These are phyloP conservation scores for Stropharia rugosoannulata DNA, from an alignment of 768 basidiomycete genomes.

Conservation along the genomic window DNA sequence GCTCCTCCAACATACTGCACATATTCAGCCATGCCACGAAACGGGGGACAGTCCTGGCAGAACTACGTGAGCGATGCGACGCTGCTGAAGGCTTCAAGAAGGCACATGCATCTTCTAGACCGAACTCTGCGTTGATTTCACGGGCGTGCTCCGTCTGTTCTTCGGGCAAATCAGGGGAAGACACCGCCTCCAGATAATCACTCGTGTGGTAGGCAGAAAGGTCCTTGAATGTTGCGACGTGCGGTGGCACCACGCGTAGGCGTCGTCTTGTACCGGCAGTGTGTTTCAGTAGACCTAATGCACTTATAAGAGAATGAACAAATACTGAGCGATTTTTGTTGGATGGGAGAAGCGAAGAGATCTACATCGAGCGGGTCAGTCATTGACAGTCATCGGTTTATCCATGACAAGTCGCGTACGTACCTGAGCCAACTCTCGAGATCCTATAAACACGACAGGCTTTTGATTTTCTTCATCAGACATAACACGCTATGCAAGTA, in stretches of 20 bases:
- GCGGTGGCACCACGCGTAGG: constrained; percentile 51
- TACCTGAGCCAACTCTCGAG: constrained; percentile 24
- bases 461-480: not conserved
- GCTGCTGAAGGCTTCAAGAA: not conserved
- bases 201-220: constrained; percentile 67
- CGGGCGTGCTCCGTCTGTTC: not conserved
- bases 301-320: constrained; percentile 62
- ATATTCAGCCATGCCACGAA: constrained; percentile 67
- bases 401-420: not conserved
- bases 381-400: not conserved
- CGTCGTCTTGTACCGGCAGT: constrained; percentile 21
- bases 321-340: constrained; percentile 64
- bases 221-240: constrained; percentile 52
- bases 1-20: constrained; percentile 74
- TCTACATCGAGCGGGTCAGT: constrained; percentile 15
- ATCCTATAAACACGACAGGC: constrained; percentile 21
- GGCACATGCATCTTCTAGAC: constrained; percentile 37
- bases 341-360: constrained; percentile 61
- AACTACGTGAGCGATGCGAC: not conserved
- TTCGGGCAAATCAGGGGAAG: constrained; percentile 33
- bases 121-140: constrained; percentile 39
- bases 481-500: not conserved
- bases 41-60: constrained; percentile 79
- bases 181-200: constrained; percentile 66
- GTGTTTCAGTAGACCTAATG: constrained; percentile 46